phyloP scores from a whole-genome alignment of 192 early-diverging fungal species.

The Rhizophagus clarus region DNA sequence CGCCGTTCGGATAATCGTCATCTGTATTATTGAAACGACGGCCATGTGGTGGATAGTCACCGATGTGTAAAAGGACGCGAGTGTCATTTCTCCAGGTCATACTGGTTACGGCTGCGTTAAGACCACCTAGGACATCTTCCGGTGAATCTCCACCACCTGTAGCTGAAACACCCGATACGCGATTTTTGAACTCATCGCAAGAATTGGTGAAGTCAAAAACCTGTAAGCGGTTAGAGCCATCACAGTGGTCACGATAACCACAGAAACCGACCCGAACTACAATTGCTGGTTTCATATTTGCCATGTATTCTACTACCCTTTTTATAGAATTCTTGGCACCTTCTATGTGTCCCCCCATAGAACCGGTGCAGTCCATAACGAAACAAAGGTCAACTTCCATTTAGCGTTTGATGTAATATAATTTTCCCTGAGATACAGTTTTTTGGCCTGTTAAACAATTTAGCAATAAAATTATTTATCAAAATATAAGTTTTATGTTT shows the following conservation, averaged over 20 bases:
- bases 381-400: neutral
- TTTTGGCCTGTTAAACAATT: too few relatives aligned
- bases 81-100: conserved; percentile 18
- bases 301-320: conserved; percentile 3
- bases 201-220: neutral
- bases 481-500: too few relatives aligned
- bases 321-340: conserved; percentile 21
- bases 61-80: conserved; percentile 24
- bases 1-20: conserved; percentile 31
- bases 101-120: conserved; percentile 20
- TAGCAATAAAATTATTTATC: too few relatives aligned
- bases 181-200: neutral
- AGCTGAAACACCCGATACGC: neutral
- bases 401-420: too few relatives aligned
- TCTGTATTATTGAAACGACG: neutral
- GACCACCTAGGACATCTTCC: conserved; percentile 25
- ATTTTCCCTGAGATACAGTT: too few relatives aligned
- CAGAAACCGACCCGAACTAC: conserved; percentile 25
- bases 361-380: conserved; percentile 9
- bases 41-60: conserved; percentile 32
- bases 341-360: conserved; percentile 9
- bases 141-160: neutral
- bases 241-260: conserved; percentile 29
- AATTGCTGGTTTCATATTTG: conserved; percentile 5
- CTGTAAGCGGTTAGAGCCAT: neutral